Evolutionary conservation across 2,329 filamentous ascomycete genomes (phyloP).

Genomic region (Colletotrichum musicola): DNA sequence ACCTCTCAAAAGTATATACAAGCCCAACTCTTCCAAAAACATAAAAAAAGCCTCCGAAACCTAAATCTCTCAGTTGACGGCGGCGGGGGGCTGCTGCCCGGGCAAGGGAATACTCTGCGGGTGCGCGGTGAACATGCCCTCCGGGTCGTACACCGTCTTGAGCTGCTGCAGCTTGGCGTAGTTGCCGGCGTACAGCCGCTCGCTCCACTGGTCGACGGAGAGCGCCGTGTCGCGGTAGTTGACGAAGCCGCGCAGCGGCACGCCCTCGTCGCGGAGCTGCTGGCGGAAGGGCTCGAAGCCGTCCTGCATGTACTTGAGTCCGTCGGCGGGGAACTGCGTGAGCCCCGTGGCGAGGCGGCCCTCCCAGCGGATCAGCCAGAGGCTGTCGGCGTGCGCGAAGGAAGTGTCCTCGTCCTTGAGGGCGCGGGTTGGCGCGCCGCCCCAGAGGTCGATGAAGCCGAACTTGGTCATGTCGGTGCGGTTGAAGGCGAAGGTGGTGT

Average conservation of each 20-base stretch:
- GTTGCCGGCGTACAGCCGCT: constrained; percentile 37
- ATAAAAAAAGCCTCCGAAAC: too few relatives aligned
- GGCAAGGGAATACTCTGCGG: constrained; percentile 37
- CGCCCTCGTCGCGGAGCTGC: constrained; percentile 24
- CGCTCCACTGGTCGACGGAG: constrained; percentile 35
- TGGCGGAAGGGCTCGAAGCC: constrained; percentile 46
- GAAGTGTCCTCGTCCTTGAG: constrained; percentile 51
- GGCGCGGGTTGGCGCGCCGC: constrained; percentile 40
- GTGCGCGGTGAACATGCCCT: constrained; percentile 39
- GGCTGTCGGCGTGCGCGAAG: constrained; percentile 56
- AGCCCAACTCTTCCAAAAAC: too few relatives aligned
- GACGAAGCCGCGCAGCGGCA: constrained; percentile 37
- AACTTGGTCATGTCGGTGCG: constrained; percentile 38
- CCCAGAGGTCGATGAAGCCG: constrained; percentile 40
- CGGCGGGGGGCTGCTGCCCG: constrained; percentile 27
- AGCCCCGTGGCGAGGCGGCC: constrained; percentile 50
- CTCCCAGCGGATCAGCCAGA: constrained; percentile 50
- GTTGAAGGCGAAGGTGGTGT: constrained; percentile 33
- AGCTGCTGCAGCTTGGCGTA: constrained; percentile 35
- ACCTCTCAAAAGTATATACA: background rate
- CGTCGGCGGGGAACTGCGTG: constrained; percentile 62
- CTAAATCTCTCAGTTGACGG: constrained; percentile 15
- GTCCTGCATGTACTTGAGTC: constrained; percentile 59
- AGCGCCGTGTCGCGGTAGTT: constrained; percentile 40
- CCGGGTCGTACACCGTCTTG: constrained; percentile 38